Conservation (phyloP, 1,139 yeast species). For the Pichia sp. region DNA sequence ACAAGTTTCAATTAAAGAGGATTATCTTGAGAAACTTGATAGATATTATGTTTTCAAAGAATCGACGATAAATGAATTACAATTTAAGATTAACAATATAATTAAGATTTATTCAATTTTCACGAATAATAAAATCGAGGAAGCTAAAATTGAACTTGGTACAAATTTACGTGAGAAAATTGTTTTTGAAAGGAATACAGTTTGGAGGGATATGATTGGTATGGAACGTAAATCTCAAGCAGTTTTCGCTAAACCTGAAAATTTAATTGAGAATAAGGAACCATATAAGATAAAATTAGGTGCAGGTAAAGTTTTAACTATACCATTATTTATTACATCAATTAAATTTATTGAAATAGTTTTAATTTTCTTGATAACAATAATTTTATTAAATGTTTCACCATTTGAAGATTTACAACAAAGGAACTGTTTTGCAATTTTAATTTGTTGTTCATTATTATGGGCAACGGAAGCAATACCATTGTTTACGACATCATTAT, state of each 20-base stretch:
- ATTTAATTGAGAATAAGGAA: slow-evolving; percentile 15
- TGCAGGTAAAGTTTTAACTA: slow-evolving; percentile 20
- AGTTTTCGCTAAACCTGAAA: slow-evolving; percentile 32
- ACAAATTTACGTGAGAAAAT: slow-evolving; percentile 83
- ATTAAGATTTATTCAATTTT: slow-evolving; percentile 42
- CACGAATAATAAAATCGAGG: slow-evolving; percentile 38
- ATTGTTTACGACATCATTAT: slow-evolving; percentile 71
- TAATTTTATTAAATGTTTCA: slow-evolving; percentile 43
- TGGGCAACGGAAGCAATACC: slow-evolving; percentile 97
- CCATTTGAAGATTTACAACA: slow-evolving; percentile 66
- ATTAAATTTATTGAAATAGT: slow-evolving; percentile 33
- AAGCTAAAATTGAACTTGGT: slow-evolving; percentile 60
- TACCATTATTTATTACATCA: slow-evolving; percentile 21
- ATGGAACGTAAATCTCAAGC: slow-evolving; percentile 67
- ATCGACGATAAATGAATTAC: slow-evolving; percentile 40
- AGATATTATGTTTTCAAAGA: slow-evolving; percentile 39
- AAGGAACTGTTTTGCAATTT: slow-evolving; percentile 71
- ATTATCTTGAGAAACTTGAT: slow-evolving; percentile 36
- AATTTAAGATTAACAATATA: slow-evolving; percentile 41
- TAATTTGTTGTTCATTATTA: slow-evolving; percentile 67
- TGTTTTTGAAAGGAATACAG: slow-evolving; percentile 94
- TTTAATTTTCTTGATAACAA: slow-evolving; percentile 36
- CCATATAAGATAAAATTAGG: slow-evolving; percentile 21
- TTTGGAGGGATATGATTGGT: slow-evolving; percentile 94
- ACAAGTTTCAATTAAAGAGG: slow-evolving; percentile 48